Conservation (phyloP, 495 filamentous ascomycete genomes). For the Podospora anserina region DNA sequence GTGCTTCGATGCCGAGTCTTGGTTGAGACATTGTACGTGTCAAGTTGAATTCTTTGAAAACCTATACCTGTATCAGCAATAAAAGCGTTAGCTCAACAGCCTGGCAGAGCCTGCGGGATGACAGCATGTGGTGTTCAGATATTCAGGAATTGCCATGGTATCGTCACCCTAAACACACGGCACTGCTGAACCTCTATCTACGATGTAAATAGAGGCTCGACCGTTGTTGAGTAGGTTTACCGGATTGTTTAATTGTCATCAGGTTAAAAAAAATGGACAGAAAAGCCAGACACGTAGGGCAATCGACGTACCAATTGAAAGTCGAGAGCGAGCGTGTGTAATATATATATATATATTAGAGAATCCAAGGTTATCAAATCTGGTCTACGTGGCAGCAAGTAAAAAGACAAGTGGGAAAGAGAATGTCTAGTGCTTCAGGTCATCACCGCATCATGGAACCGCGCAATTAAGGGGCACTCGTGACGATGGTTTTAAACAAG, state of each 20-base stretch:
- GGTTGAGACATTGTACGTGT: slow-evolving; percentile 12
- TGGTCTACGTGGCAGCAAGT: slow-evolving; percentile 20
- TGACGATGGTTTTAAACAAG: slow-evolving; percentile 99
- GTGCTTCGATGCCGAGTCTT: slow-evolving; percentile 1
- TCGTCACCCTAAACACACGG: slow-evolving; percentile 36
- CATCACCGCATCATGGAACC: slow-evolving; percentile 96
- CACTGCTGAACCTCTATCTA: slow-evolving; percentile 7
- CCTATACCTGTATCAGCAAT: background rate
- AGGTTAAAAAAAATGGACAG: slow-evolving; percentile 1
- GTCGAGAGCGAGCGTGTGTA: background rate
- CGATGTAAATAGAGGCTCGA: slow-evolving; percentile 1
- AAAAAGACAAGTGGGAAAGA: background rate
- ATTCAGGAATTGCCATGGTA: slow-evolving; percentile 29
- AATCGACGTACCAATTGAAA: background rate
- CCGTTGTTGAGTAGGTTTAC: slow-evolving; percentile 39
- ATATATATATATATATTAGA: background rate
- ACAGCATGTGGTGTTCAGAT: background rate
- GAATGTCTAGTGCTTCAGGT: slow-evolving; percentile 69
- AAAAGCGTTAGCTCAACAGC: slow-evolving; percentile 1
- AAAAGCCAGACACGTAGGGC: slow-evolving; percentile 9
- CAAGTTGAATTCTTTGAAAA: background rate
- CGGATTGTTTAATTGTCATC: slow-evolving; percentile 35
- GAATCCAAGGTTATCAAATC: too few relatives aligned
- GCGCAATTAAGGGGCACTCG: slow-evolving; percentile 73
- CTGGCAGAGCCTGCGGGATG: background rate